Evolutionary conservation across 805 yeast genomes (phyloP), one percentile per base, ranked within the genome.

Genomic region (Pichia manshurica): DNA sequence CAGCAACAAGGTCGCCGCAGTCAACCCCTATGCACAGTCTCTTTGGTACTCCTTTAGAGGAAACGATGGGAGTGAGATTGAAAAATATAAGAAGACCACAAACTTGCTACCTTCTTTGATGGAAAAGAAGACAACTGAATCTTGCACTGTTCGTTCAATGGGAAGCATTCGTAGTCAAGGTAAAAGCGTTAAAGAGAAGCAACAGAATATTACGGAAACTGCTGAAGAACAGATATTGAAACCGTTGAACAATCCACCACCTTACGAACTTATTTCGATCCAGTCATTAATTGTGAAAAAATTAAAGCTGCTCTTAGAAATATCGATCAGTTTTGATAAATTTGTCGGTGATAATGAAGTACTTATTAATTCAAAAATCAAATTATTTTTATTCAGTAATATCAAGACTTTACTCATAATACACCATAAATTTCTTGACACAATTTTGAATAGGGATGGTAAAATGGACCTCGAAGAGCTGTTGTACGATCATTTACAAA

Each of bases 11-110:
- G 33, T 34, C 19, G n/a, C 29, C 19, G 5, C 28, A 15, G 5
- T 15, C 17, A 73, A 73, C 45, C 77, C 77, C 0, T 73, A 73
- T 54, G 64, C 76, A 0, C 60, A 63, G 36, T 71, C 76, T 1
- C 51, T 72, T 15, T 73, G 77, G 77, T 62, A 58, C 42, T 48
- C 58, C 2, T 55, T 65, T 8, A 56, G 73, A 21, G 64, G 69
- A 2, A 66, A 62, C 35, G 63, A 66, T 22, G 65, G 67, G 9
- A 57, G 60, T 8, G 69, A 71, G 23, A 66, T 53, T 15, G 44
- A 45, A 17, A 44, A 46, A 34, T 36, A 47, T 25, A 43, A 50
- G 34, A 44, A 47, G n/a, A 51, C 53, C 23, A 48, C 56, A 23
- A 13, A 25, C 5, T 3, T 15, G 22, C 39, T 34, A 44, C 37